Base-by-base conservation (phyloP, 2,329 filamentous ascomycete species). In the Nannizziopsis arthrosporioides region DNA sequence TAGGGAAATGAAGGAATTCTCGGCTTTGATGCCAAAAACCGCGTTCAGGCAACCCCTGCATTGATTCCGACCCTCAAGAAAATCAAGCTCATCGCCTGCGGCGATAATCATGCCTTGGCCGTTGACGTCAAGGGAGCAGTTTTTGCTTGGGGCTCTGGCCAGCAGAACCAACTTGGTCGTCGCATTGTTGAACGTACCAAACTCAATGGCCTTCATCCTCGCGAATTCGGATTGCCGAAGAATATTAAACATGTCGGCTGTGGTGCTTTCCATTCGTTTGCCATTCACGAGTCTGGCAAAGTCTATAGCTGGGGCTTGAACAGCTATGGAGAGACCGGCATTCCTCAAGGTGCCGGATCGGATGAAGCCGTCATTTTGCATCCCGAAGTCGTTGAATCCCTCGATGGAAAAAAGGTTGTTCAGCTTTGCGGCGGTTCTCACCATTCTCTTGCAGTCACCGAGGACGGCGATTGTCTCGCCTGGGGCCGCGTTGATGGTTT, bases 261-360 rank as follows among this genome's bases (percentile, higher is more conserved):
- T 47, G 87, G 87, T 39, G 78, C 82, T 11, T 90, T 89, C 66
- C 85, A 94, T 70, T 84, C 81, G 56, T 90, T 94, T 57, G 83
- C 82, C 43, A 75, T 87, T 42, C 75, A 77, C 57, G 76, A 79
- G 52, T 75, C 81, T 22, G 81, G 81, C 35, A 73, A 77, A 27
- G 82, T 90, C 30, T 92, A 80, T 66, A 77, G 81, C 0, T 94
- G 87, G 86, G 87, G 88, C 18, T 71, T 90, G 27, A 94, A 94
- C 73, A 88, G 84, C 67, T 93, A 85, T 64, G 84, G 82, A 53
- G 82, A 94, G 68, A 85, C 84, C 12, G 86, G 83, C 32, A 73
- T 82, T 50, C 70, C 72, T 12, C 73, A 78, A 38, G 72, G 74
- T 47, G 80, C 77, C 11, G 82, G 81, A 30, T 77, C 82, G 50